Percentiles rank a stretch among this genome's conserved stretches.
These are phyloP conservation scores for Deakozyma indianensis DNA, from an alignment of 805 yeast genomes.

Conservation along the genomic window DNA sequence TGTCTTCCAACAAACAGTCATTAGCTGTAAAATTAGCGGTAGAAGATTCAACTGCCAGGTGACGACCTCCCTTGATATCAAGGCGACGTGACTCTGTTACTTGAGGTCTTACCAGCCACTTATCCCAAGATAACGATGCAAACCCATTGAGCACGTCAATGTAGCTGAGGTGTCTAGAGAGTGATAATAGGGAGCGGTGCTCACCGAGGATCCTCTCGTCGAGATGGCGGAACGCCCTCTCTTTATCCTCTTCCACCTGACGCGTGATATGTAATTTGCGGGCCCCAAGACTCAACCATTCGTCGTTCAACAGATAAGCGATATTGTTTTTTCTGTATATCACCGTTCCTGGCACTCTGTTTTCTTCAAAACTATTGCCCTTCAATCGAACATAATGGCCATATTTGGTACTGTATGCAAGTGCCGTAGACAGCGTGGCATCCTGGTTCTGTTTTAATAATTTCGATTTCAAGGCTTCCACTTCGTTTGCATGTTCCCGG, in stretches of 20 bases:
- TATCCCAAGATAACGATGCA: constrained; percentile 56
- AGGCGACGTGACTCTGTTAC: constrained; percentile 16
- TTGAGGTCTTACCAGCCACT: constrained; percentile 37
- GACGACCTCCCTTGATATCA: constrained; percentile 55
- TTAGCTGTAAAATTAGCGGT: constrained; percentile 32
- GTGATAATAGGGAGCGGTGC: constrained; percentile 33
- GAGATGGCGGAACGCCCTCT: constrained; percentile 33
- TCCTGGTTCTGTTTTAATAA: no score
- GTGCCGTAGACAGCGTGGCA: not conserved
- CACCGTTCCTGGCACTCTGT: not conserved
- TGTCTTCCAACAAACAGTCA: constrained; percentile 21
- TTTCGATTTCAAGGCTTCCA: no score
- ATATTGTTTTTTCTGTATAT: not conserved
- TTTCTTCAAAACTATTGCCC: not conserved
- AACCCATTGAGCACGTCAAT: constrained; percentile 65
- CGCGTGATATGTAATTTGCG: not conserved
- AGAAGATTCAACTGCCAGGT: constrained; percentile 64
- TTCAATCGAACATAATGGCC: not conserved
- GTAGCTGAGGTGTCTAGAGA: constrained; percentile 41
- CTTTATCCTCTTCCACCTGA: constrained; percentile 29
- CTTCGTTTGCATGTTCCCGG: no score
- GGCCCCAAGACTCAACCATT: not conserved
- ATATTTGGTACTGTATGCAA: not conserved
- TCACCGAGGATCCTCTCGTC: constrained; percentile 30
- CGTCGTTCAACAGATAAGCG: not conserved